Evolutionary conservation across 768 basidiomycete species (phyloP), one percentile per base, ranked within the genome.

Genomic region (Russula olivacea): DNA sequence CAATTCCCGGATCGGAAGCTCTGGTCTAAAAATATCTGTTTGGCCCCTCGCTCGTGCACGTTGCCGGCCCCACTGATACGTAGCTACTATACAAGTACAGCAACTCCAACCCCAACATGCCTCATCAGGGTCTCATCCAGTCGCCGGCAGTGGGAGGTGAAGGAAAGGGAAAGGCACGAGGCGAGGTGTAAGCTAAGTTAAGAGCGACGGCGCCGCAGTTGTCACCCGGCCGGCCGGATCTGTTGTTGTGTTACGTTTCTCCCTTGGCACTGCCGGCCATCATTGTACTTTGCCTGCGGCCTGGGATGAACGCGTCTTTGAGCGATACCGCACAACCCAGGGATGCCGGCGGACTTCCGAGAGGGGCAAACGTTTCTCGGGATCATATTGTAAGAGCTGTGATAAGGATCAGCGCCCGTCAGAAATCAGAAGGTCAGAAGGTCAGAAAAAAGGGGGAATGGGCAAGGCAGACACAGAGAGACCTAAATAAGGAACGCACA

Each of bases 361-460:
- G 15, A 83, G 70, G 0, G 81, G 74, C 19, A 83, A 62, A 28
- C 81, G 75, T n/a, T 78, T 74, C 55, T 78, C 73, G 0, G 81
- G 61, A 14, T 68, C 60, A 65, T 73, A 85, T 72, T 84, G 87
- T 15, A 98, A 81, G 17, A 98, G 83, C 96, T 98, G 67, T 34
- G 17, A 67, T 30, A n/a, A 32, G 3, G 36, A 17, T 52, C 51
- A 48, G 7, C 41, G 41, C 28, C 52, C 34, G 8, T 38, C 43
- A 49, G 43, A 52, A 54, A 6, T 19, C 6, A 9, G 4, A 41
- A 30, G 19, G 14, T 28, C 1, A 2, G 23, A 12, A 28, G 11
- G 1, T n/a, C n/a, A 11, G 8, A 14, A 14, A 21, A 34, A 50
- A 23, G n/a, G n/a, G 14, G 53, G 34, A 34, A 38, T 40, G 15